A percentile compares a stretch with the other conserved stretches of the same genome.
Evolutionary conservation across 2,329 filamentous ascomycete genomes (phyloP).

Genomic region (Penicillium psychrosexuale): DNA sequence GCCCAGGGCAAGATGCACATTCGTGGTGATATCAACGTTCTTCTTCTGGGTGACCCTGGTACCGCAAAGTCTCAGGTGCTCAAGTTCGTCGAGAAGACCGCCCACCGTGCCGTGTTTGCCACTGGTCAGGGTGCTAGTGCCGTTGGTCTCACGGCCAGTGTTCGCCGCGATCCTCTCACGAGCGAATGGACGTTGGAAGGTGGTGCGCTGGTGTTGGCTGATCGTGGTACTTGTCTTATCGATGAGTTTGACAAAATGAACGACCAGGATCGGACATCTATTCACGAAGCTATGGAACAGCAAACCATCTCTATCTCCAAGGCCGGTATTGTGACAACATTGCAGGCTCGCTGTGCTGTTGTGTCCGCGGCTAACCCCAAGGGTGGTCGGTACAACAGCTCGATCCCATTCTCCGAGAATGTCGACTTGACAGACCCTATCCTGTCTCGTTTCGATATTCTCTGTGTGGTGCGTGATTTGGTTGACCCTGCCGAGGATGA

Average conservation of each 20-base stretch:
- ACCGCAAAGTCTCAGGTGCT: slow-evolving; percentile 97
- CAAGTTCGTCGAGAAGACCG: slow-evolving; percentile 97
- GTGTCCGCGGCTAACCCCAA: slow-evolving; percentile 96
- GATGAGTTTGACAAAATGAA: slow-evolving; percentile 99
- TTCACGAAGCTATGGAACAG: slow-evolving; percentile 99
- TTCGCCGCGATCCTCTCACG: slow-evolving; percentile 90
- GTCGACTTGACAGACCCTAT: slow-evolving; percentile 97
- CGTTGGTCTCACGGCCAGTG: slow-evolving; percentile 94
- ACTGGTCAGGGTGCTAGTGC: slow-evolving; percentile 96
- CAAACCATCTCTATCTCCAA: slow-evolving; percentile 99
- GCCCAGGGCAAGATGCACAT: slow-evolving; percentile 87
- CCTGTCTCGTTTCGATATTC: slow-evolving; percentile 93
- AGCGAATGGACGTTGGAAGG: slow-evolving; percentile 97
- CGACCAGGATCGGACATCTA: slow-evolving; percentile 94
- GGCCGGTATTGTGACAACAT: slow-evolving; percentile 93
- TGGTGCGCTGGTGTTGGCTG: slow-evolving; percentile 89
- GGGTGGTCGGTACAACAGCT: slow-evolving; percentile 93
- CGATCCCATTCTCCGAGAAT: slow-evolving; percentile 91
- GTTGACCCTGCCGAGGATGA: slow-evolving; percentile 92
- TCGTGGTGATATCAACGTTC: slow-evolving; percentile 95
- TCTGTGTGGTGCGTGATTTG: slow-evolving; percentile 92
- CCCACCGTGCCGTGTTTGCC: slow-evolving; percentile 93
- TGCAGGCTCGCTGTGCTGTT: slow-evolving; percentile 93
- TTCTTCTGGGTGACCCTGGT: slow-evolving; percentile 93
- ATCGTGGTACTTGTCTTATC: slow-evolving; percentile 91